Conservation (phyloP, 208 protist species). For the Trypanosoma rangeli region DNA sequence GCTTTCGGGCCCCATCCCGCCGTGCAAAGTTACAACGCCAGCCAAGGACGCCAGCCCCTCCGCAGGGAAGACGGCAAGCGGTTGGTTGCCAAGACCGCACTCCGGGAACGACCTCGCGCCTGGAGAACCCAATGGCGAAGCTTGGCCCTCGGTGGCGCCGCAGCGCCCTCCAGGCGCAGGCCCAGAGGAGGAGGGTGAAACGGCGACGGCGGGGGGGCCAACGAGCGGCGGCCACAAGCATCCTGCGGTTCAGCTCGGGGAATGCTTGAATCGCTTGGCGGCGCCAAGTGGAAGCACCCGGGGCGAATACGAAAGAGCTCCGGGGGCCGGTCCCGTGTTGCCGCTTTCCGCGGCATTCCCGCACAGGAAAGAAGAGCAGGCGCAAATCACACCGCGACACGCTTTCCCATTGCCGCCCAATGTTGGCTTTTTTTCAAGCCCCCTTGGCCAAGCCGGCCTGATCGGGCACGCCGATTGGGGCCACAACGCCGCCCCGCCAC, state of each 20-base stretch:
- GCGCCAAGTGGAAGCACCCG: background rate
- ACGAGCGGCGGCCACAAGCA: background rate
- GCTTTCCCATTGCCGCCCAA: background rate
- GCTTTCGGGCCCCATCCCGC: background rate
- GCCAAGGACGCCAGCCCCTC: background rate
- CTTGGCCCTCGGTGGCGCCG: background rate
- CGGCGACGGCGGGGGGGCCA: background rate
- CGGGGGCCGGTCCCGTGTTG: background rate
- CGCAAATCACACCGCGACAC: background rate
- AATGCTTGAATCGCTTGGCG: background rate
- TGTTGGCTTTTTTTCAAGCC: background rate
- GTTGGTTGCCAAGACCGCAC: background rate
- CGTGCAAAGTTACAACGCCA: background rate
- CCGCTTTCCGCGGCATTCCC: background rate
- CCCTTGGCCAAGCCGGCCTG: slow-evolving; percentile 2
- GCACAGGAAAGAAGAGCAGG: background rate
- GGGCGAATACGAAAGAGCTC: background rate
- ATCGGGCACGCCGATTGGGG: background rate
- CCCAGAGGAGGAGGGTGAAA: background rate
- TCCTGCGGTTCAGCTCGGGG: background rate
- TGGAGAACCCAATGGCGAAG: background rate
- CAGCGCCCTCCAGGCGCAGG: background rate
- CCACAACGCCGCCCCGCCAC: background rate
- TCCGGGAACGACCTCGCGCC: background rate
- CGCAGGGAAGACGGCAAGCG: background rate